Conservation (phyloP, 2,329 filamentous ascomycete genomes). For the Cladobotryum protrusum region DNA sequence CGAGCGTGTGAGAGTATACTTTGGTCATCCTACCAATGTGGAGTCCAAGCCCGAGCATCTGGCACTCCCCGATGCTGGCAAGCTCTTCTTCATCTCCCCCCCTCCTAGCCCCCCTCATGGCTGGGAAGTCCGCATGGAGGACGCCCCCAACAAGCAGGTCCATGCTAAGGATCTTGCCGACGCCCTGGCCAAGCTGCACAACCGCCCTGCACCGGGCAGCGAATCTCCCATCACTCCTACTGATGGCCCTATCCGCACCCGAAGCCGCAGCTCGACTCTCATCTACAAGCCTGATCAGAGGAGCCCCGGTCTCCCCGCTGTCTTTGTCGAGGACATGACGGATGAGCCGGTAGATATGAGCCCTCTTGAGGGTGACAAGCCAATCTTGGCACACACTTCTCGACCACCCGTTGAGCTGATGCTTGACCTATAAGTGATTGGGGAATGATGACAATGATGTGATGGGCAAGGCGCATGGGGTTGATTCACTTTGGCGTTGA, state of each 20-base stretch:
- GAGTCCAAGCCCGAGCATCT: conserved; percentile 51
- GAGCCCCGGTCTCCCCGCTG: conserved; percentile 54
- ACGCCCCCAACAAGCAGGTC: conserved; percentile 63
- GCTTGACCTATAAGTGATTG: conserved; percentile 29
- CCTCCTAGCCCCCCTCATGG: conserved; percentile 62
- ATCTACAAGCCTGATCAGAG: conserved; percentile 58
- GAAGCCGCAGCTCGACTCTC: conserved; percentile 59
- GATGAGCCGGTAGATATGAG: conserved; percentile 44
- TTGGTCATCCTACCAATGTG: conserved; percentile 56
- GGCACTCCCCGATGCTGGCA: conserved; percentile 61
- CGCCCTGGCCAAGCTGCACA: conserved; percentile 56
- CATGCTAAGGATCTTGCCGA: conserved; percentile 64
- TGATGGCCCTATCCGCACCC: conserved; percentile 25
- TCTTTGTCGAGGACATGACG: conserved; percentile 63
- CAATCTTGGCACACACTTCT: conserved; percentile 54
- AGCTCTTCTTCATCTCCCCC: conserved; percentile 67
- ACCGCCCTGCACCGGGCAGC: conserved; percentile 26
- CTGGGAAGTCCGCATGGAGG: conserved; percentile 63
- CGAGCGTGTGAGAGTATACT: conserved; percentile 62
- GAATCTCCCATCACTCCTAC: conserved; percentile 26
- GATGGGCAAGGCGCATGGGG: neutral
- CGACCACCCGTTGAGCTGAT: conserved; percentile 62
- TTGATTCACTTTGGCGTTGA: neutral
- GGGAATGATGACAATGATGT: neutral
- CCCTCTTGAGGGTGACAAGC: conserved; percentile 35